These are phyloP conservation scores for Williopsis jadinii DNA, from an alignment of 1,139 yeast species.

Conservation along the genomic window DNA sequence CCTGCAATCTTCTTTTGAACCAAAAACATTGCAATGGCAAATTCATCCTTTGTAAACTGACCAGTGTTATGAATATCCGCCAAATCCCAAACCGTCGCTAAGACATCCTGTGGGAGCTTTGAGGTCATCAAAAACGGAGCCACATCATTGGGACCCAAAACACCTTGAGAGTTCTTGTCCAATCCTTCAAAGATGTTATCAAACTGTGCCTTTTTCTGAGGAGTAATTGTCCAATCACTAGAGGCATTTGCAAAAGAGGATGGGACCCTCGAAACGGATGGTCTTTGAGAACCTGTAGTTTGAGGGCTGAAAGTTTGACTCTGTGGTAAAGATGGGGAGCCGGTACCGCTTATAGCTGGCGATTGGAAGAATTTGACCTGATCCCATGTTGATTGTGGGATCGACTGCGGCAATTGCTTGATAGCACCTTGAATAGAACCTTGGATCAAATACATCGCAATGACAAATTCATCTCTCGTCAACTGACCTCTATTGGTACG, in stretches of 20 bases:
- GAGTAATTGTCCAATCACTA: slow-evolving; percentile 62
- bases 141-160: slow-evolving; percentile 69
- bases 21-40: slow-evolving; percentile 88
- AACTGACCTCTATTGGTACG: slow-evolving; percentile 66
- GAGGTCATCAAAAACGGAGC: slow-evolving; percentile 89
- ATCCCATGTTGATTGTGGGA: slow-evolving; percentile 67
- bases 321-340: slow-evolving; percentile 8
- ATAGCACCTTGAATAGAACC: slow-evolving; percentile 64
- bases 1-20: slow-evolving; percentile 83
- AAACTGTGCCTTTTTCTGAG: slow-evolving; percentile 69
- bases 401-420: slow-evolving; percentile 56
- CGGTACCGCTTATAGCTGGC: slow-evolving; percentile 17
- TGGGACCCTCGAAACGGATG: slow-evolving; percentile 20
- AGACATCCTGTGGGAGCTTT: slow-evolving; percentile 71
- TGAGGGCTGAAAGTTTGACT: slow-evolving; percentile 21
- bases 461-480: slow-evolving; percentile 65
- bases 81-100: slow-evolving; percentile 92
- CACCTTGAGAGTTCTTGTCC: slow-evolving; percentile 59
- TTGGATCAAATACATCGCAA: slow-evolving; percentile 95
- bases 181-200: slow-evolving; percentile 72
- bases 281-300: slow-evolving; percentile 23
- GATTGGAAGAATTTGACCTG: slow-evolving; percentile 28
- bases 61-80: slow-evolving; percentile 90
- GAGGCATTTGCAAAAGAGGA: slow-evolving; percentile 47
- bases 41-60: slow-evolving; percentile 70